Percentiles rank a stretch among this genome's conserved stretches.
phyloP scores from a whole-genome alignment of 2,329 filamentous ascomycete species.

The Aspergillus sp. region DNA sequence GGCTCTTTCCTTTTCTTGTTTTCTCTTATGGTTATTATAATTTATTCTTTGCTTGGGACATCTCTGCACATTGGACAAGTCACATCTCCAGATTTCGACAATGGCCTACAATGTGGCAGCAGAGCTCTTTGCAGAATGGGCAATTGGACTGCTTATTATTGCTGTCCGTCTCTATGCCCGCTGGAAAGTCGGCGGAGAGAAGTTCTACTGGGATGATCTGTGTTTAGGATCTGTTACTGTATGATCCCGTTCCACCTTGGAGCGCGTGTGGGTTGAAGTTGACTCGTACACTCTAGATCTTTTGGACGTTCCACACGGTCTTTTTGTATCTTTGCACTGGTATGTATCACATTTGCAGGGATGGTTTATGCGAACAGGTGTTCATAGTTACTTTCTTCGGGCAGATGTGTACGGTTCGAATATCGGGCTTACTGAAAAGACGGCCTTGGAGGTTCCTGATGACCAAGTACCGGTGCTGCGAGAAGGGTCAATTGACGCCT shows the following conservation, averaged over 20 bases:
- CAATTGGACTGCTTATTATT: conserved; percentile 10
- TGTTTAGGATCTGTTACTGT: conserved; percentile 9
- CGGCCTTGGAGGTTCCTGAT: conserved; percentile 9
- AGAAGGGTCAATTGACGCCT: conserved; percentile 10
- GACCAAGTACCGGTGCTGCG: conserved; percentile 1
- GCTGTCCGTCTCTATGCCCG: conserved; percentile 13
- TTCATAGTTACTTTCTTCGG: not conserved
- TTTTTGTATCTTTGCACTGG: conserved; percentile 9
- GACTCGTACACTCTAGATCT: conserved; percentile 3
- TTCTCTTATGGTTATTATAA: not conserved
- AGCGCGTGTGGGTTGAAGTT: not conserved
- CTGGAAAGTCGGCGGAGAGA: conserved; percentile 7
- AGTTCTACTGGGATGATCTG: conserved; percentile 13
- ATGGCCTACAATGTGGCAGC: conserved; percentile 13
- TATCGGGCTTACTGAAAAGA: conserved; percentile 7
- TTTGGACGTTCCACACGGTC: conserved; percentile 12
- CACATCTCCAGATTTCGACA: not conserved
- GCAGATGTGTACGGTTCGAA: conserved; percentile 11
- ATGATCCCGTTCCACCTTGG: not conserved
- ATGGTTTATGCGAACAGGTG: not conserved
- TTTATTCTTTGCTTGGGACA: not conserved
- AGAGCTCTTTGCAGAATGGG: conserved; percentile 15
- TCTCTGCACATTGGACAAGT: not conserved
- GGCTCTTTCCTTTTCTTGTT: not conserved
- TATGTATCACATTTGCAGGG: not conserved